These are phyloP conservation scores for Dactylonectria macrodidyma DNA, from an alignment of 2,329 filamentous ascomycete species.

Conservation along the genomic window DNA sequence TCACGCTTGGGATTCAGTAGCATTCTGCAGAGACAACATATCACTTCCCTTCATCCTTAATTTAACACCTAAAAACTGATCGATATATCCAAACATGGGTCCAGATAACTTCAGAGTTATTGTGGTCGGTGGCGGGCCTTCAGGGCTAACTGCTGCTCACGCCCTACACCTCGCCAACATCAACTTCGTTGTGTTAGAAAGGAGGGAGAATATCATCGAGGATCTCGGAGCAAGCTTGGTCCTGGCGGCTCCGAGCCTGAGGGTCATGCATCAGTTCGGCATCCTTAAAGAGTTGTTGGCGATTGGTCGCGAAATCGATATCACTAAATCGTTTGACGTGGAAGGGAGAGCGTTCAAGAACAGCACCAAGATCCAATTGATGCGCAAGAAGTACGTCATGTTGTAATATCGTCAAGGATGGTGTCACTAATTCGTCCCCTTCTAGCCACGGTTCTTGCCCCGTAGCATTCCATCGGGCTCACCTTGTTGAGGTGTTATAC, in stretches of 20 bases:
- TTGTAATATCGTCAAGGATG: too few species aligned
- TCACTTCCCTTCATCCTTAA: too few species aligned
- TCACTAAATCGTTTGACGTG: neutral
- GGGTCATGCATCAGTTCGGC: constrained; percentile 24
- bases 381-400: neutral
- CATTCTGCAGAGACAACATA: too few species aligned
- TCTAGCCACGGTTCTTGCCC: constrained; percentile 3
- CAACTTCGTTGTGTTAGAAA: constrained; percentile 51
- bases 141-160: constrained; percentile 43
- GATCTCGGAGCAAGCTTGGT: constrained; percentile 37
- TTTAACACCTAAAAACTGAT: too few species aligned
- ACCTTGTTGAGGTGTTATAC: constrained; percentile 15
- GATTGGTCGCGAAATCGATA: neutral
- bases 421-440: neutral
- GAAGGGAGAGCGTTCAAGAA: neutral
- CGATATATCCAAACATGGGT: too few species aligned
- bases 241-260: constrained; percentile 3
- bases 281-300: constrained; percentile 8
- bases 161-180: constrained; percentile 49
- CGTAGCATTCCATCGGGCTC: constrained; percentile 15
- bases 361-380: neutral
- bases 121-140: constrained; percentile 51
- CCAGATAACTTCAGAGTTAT: constrained; percentile 39
- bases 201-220: constrained; percentile 36
- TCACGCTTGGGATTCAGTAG: too few species aligned